Percentiles rank a stretch among this genome's conserved stretches.
These are phyloP conservation scores for Diphasiastrum complanatum DNA, from an alignment of 83 land plant genomes.

Conservation along the genomic window DNA sequence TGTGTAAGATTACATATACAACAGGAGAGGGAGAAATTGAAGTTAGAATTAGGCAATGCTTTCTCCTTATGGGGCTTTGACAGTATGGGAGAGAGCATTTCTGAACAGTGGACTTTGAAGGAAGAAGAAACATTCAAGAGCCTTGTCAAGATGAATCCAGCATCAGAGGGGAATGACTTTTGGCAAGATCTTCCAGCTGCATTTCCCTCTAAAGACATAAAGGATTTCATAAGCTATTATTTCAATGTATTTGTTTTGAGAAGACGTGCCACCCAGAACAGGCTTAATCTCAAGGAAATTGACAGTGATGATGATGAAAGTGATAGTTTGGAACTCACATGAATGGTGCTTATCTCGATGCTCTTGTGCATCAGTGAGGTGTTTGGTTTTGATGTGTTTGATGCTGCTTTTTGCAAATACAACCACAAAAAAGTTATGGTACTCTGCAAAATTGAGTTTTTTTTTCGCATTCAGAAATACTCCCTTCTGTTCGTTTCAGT, in stretches of 20 bases:
- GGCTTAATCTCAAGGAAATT: slow-evolving; percentile 41
- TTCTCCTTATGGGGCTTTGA: slow-evolving; percentile 52
- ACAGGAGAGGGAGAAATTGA: slow-evolving; percentile 40
- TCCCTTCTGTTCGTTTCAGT: too few species aligned
- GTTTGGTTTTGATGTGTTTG: too few species aligned
- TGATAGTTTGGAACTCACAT: too few species aligned
- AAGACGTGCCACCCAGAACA: slow-evolving; percentile 65
- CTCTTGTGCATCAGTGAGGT: too few species aligned
- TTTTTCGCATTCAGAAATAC: too few species aligned
- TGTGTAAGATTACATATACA: slow-evolving; percentile 62
- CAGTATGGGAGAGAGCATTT: slow-evolving; percentile 71
- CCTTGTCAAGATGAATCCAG: slow-evolving; percentile 35
- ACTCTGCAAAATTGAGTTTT: too few species aligned
- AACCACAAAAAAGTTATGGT: too few species aligned
- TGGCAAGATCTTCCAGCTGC: slow-evolving; percentile 40
- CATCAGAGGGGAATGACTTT: slow-evolving; percentile 45
- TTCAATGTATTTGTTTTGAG: slow-evolving; percentile 67
- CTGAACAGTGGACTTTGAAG: slow-evolving; percentile 53
- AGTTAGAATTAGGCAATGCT: slow-evolving; percentile 48
- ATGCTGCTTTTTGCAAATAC: too few species aligned
- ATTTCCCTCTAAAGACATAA: slow-evolving; percentile 39
- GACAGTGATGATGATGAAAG: slow-evolving; percentile 94
- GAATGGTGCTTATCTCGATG: too few species aligned
- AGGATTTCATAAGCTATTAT: slow-evolving; percentile 59
- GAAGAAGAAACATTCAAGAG: slow-evolving; percentile 51